Conservation (phyloP, 768 basidiomycete species). For the Epithele typhae region DNA sequence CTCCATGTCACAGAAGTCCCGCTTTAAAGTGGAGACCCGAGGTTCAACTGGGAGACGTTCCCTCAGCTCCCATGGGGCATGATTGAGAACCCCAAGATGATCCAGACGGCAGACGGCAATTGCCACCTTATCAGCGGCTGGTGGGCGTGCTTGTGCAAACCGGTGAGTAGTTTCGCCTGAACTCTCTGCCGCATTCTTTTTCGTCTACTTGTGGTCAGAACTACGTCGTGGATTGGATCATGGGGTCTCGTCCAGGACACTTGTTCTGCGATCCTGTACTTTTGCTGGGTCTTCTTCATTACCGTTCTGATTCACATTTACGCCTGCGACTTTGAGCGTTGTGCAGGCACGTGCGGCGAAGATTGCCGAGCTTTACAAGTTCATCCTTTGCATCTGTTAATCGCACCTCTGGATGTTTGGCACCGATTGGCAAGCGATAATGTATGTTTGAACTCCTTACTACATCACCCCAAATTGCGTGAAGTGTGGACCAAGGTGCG, state of each 20-base stretch:
- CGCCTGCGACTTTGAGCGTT: constrained; percentile 93
- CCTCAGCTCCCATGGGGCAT: constrained; percentile 85
- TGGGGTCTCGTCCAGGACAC: constrained; percentile 80
- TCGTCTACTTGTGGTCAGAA: constrained; percentile 46
- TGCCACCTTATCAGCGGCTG: constrained; percentile 88
- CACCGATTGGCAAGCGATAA: too few species aligned
- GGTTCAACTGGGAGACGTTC: constrained; percentile 90
- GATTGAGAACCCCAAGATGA: constrained; percentile 81
- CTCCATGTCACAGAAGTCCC: constrained; percentile 93
- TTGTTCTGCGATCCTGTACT: constrained; percentile 85
- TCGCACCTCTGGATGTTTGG: too few species aligned
- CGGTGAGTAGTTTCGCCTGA: constrained; percentile 40
- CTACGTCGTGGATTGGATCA: constrained; percentile 90
- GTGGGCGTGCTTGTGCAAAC: constrained; percentile 95
- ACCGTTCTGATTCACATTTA: constrained; percentile 88
- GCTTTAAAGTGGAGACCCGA: constrained; percentile 96
- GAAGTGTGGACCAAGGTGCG: too few species aligned
- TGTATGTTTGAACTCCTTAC: too few species aligned
- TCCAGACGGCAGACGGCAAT: constrained; percentile 94
- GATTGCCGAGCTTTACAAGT: constrained; percentile 94
- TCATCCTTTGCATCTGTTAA: constrained; percentile 85
- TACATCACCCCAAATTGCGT: too few species aligned
- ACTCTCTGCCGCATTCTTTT: not conserved
- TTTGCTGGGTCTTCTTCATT: constrained; percentile 96
- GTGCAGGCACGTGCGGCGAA: constrained; percentile 87